Evolutionary conservation across 192 early-diverging fungal genomes (phyloP), one percentile per base, ranked within the genome.

Genomic region (Backusella liffmaniae): DNA sequence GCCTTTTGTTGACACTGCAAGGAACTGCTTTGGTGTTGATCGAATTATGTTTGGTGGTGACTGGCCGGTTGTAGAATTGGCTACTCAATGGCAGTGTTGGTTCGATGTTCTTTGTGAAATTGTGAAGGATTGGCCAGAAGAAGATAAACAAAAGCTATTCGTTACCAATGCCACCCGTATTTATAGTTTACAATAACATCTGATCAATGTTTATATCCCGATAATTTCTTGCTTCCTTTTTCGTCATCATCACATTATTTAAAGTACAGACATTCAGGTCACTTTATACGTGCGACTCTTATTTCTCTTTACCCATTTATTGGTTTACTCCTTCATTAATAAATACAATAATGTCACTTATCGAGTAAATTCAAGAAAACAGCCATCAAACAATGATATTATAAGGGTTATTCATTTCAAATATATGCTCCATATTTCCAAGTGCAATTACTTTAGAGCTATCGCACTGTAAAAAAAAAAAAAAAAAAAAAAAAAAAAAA

Each of bases 1-100:
- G 23, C 77, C 76, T 4, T 82, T 78, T 72, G 46, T 82, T 9
- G 35, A 82, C 21, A 39, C 44, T 9, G 77, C 76, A 4, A 29
- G 44, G 15, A 71, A 75, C 4, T 59, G 67, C 1, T 82, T 82
- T 78, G 80, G 80, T 32, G 36, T 67, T 29, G 80, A 82, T 49
- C 66, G 80, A 72, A 41, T 82, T 18, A 37, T 75, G 70, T 77
- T 71, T 73, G 80, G 80, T 39, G 76, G 80, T 7, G 80, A 82
- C 35, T 82, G 80, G 80, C 77, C 80, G 1, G 62, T 82, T 5
- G 67, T 49, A 42, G 70, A 82, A 67, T 32, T 65, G 10, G 72
- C 30, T 65, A 73, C 49, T 12, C 29, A 39, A n/a, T 75, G 74
- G 68, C 67, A 74, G 56, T 7, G 44, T 29, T 82, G 80, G 80